These are phyloP conservation scores for Penicillium sp. DNA, from an alignment of 2,329 filamentous ascomycete genomes.

Conservation along the genomic window DNA sequence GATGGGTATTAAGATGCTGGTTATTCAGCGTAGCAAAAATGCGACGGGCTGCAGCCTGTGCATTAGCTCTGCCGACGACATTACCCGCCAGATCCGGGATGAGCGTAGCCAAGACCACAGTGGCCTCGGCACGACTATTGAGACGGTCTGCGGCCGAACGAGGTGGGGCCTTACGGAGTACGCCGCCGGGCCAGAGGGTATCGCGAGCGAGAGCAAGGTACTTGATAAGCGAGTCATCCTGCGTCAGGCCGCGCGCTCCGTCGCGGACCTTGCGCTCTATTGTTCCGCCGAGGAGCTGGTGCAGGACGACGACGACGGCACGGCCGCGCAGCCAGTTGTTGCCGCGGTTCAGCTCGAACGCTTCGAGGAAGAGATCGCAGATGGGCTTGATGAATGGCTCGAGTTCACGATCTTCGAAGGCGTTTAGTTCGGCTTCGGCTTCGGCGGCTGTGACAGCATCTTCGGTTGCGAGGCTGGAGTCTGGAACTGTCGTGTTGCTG, in stretches of 20 bases:
- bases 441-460: constrained; percentile 61
- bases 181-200: constrained; percentile 69
- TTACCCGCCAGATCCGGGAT: constrained; percentile 88
- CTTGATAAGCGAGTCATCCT: constrained; percentile 73
- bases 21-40: constrained; percentile 93
- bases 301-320: constrained; percentile 91
- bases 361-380: constrained; percentile 93
- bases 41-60: constrained; percentile 81
- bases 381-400: constrained; percentile 98
- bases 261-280: constrained; percentile 95
- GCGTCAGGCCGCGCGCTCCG: constrained; percentile 67
- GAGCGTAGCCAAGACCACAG: constrained; percentile 81
- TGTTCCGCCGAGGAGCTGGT: constrained; percentile 91
- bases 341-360: constrained; percentile 89
- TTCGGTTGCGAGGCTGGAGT: constrained; percentile 46
- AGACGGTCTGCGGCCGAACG: constrained; percentile 72
- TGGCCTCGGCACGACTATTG: constrained; percentile 80
- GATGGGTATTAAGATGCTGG: constrained; percentile 73
- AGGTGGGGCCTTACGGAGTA: constrained; percentile 48
- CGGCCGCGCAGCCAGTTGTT: constrained; percentile 97
- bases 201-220: constrained; percentile 74
- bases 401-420: constrained; percentile 83
- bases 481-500: constrained; percentile 48
- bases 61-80: constrained; percentile 89
- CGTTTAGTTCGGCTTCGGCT: constrained; percentile 89